Evolutionary conservation across 139 green algal species (phyloP), one percentile per base, ranked within the genome.

Genomic region (Zygnema circumcarinatum): DNA sequence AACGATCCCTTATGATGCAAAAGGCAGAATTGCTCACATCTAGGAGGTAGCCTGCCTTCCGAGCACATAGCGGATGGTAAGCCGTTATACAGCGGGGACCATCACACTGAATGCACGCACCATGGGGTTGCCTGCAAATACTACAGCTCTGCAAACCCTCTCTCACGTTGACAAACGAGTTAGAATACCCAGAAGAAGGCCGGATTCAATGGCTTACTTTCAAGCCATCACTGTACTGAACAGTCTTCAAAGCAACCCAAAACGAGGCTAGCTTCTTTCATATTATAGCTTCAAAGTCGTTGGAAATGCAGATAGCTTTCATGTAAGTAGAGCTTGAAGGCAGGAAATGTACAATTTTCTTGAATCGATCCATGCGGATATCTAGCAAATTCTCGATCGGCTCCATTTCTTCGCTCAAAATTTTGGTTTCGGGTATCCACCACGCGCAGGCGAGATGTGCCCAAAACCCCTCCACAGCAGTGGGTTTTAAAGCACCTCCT

Each of bases 81-180:
- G 84, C 38, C 7, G 36, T 72, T 7, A 29, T 52, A 16, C 84
- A 89, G 1, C 38, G 20, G 0, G 40, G 78, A 0, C 36, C 75
- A 68, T 89, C 78, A 68, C 84, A 89, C 76, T 89, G 84, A 39
- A 89, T 89, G 76, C 84, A 89, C n/a, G 84, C 84, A 22, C 84
- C 84, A 81, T 89, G 81, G 0, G 84, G 84, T 35, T 87, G 84
- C 7, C 52, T n/a, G 74, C 83, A 88, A n/a, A 88, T 38, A 38
- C 2, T 42, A 62, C 84, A 89, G 56, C 42, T 47, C 84, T 89
- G 74, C n/a, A n/a, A n/a, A n/a, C n/a, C n/a, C n/a, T n/a, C n/a
- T n/a, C n/a, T n/a, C n/a, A n/a, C n/a, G n/a, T n/a, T n/a, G n/a
- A n/a, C n/a, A n/a, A n/a, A n/a, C n/a, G n/a, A n/a, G n/a, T n/a